Conservation (phyloP, 371 early-diverging fungal species). For the Mortierella sp. region DNA sequence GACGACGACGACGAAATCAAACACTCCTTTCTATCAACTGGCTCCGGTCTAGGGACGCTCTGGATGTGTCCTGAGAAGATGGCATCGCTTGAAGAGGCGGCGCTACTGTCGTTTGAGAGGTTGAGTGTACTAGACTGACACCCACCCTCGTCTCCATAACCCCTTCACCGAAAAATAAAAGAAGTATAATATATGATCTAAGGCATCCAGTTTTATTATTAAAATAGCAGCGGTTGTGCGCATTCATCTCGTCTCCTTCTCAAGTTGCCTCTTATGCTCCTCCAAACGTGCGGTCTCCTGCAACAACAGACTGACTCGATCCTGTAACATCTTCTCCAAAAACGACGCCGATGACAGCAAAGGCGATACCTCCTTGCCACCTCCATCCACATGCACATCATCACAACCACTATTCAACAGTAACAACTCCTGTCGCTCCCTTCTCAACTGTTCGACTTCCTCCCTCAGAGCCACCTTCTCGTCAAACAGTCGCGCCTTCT, state of each 20-base stretch:
- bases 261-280: constrained; percentile 25
- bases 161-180: no score
- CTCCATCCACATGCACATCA: neutral
- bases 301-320: constrained; percentile 34
- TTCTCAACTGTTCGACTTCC: constrained; percentile 30
- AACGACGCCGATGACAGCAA: neutral
- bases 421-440: constrained; percentile 22
- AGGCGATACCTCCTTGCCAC: neutral
- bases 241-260: constrained; percentile 5
- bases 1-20: neutral
- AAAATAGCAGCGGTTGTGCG: neutral
- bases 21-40: neutral
- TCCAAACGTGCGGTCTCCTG: constrained; percentile 42
- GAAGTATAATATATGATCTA: no score
- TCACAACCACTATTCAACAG: neutral
- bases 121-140: neutral
- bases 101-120: neutral
- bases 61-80: neutral
- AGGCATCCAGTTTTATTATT: neutral
- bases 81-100: neutral
- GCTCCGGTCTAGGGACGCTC: neutral
- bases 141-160: no score
- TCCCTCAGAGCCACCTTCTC: constrained; percentile 26
- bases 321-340: constrained; percentile 33
- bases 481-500: constrained; percentile 20